Evolutionary conservation across 495 filamentous ascomycete species (phyloP).

Genomic region (Lophiostoma macrostomum): DNA sequence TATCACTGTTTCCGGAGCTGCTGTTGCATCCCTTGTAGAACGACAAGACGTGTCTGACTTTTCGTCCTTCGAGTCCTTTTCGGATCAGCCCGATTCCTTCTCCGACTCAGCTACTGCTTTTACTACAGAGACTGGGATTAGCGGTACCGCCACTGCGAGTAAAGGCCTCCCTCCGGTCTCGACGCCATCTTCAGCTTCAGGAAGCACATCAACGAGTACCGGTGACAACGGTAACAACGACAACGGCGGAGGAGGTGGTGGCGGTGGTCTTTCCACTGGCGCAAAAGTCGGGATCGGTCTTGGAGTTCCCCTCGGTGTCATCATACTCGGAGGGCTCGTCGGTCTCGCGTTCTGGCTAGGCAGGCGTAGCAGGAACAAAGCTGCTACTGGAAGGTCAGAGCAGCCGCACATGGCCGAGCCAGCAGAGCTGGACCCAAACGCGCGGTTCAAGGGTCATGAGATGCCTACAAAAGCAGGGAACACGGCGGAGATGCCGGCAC

Average conservation of each 20-base stretch:
- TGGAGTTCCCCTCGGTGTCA: constrained; percentile 2
- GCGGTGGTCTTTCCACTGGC: constrained; percentile 6
- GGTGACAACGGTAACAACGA: background rate
- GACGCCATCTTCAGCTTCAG: background rate
- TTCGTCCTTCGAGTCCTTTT: too few relatives aligned
- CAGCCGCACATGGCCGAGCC: too few relatives aligned
- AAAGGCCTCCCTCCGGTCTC: too few relatives aligned
- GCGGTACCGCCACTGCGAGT: too few relatives aligned
- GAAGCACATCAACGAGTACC: background rate
- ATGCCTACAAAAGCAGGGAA: constrained; percentile 2
- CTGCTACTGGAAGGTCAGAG: too few relatives aligned
- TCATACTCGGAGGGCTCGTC: constrained; percentile 1
- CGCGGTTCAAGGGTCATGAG: background rate
- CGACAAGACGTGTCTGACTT: too few relatives aligned
- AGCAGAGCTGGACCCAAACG: background rate
- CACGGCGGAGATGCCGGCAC: constrained; percentile 8
- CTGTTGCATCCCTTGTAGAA: too few relatives aligned
- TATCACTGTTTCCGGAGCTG: too few relatives aligned
- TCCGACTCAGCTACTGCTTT: too few relatives aligned
- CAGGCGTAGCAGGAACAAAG: background rate
- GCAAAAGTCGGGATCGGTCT: constrained; percentile 13
- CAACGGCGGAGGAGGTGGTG: background rate
- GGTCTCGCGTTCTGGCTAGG: background rate
- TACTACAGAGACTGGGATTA: too few relatives aligned
- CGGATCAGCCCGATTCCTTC: too few relatives aligned